These are phyloP conservation scores for Gossypium schwendimanii DNA, from an alignment of 441 rosid species.

Conservation along the genomic window DNA sequence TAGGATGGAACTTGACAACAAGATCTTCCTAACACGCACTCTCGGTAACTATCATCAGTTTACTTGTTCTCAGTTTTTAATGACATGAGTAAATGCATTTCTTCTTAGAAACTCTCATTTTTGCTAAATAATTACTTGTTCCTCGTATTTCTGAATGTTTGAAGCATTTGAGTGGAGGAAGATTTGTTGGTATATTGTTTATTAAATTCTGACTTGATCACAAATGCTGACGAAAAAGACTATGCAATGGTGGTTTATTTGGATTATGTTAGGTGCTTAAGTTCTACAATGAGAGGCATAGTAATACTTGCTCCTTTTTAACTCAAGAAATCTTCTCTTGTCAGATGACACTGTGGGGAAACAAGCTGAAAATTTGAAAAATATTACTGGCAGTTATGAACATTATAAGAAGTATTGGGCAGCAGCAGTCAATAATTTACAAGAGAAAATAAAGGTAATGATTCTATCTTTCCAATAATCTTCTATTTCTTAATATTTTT, in stretches of 20 bases:
- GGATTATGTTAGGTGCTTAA: neutral
- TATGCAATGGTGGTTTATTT: neutral
- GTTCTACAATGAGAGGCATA: neutral
- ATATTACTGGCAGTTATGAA: conserved; percentile 44
- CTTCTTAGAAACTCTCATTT: neutral
- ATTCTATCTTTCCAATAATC: neutral
- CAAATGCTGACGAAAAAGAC: neutral
- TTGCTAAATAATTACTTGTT: neutral
- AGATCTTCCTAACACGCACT: conserved; percentile 51
- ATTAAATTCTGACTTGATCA: neutral
- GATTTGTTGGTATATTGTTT: neutral
- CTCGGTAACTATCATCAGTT: conserved; percentile 45
- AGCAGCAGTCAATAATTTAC: conserved; percentile 39
- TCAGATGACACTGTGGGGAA: conserved; percentile 61
- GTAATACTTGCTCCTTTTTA: neutral
- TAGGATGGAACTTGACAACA: conserved; percentile 77
- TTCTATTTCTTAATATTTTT: neutral
- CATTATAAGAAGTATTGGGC: conserved; percentile 51
- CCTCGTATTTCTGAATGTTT: neutral
- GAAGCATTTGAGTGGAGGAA: neutral
- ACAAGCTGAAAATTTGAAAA: conserved; percentile 54
- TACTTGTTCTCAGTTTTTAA: no score
- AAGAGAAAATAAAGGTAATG: conserved; percentile 55
- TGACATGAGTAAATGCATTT: no score
- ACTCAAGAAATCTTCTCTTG: neutral